phyloP scores from a whole-genome alignment of 2,329 filamentous ascomycete genomes.

The Neofusicoccum kwambonambiense region DNA sequence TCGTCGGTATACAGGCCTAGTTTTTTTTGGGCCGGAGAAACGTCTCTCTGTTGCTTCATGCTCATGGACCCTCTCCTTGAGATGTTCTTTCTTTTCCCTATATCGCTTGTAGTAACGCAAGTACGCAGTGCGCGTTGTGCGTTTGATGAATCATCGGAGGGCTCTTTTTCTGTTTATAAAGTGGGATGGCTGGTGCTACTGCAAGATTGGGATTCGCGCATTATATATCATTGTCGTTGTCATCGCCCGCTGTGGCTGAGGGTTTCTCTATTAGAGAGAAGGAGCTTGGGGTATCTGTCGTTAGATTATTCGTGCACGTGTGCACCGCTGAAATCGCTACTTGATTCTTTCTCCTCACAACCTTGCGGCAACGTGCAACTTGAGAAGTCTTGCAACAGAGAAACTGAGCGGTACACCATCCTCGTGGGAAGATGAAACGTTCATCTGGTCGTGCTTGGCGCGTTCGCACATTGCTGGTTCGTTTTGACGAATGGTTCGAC shows the following conservation, averaged over 20 bases:
- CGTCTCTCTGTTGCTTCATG: neutral
- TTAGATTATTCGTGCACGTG: neutral
- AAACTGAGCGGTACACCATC: no score
- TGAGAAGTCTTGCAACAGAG: neutral
- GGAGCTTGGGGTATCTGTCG: neutral
- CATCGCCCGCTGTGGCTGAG: neutral
- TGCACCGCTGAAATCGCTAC: neutral
- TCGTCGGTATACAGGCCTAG: neutral
- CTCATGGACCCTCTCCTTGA: neutral
- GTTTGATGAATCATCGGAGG: neutral
- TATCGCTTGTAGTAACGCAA: neutral
- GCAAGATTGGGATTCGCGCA: constrained; percentile 12
- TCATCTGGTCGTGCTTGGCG: no score
- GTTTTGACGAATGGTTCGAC: no score
- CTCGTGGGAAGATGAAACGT: no score
- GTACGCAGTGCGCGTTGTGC: constrained; percentile 9
- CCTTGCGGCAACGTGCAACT: no score
- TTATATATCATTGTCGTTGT: neutral
- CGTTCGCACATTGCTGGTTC: no score
- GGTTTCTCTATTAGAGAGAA: neutral
- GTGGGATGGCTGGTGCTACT: neutral
- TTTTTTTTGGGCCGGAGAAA: neutral
- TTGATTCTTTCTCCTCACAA: neutral
- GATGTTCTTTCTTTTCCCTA: neutral
- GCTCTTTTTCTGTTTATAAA: neutral